Percentiles rank a stretch among this genome's conserved stretches.
phyloP scores from a whole-genome alignment of 108 stramenopile genomes.

The Pseudonitzschia multistriata region DNA sequence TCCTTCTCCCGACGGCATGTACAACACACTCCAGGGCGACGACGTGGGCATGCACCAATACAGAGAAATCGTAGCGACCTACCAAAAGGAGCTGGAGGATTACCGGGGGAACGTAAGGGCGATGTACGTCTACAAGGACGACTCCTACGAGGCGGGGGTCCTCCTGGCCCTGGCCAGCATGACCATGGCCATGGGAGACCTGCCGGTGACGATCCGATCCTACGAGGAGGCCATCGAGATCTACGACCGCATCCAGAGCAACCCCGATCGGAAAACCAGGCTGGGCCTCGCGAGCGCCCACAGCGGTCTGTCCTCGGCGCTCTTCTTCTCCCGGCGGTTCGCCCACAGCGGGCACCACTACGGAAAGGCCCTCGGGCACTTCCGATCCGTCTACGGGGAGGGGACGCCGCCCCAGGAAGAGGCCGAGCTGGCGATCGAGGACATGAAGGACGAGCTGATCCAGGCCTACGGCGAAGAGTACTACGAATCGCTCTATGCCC shows the following conservation, averaged over 20 bases:
- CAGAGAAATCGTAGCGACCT: background rate
- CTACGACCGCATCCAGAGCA: background rate
- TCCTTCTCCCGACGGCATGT: background rate
- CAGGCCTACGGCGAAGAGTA: background rate
- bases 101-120: background rate
- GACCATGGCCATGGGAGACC: background rate
- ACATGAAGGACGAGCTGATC: conserved; percentile 1
- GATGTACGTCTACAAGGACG: background rate
- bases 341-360: background rate
- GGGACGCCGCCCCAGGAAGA: background rate
- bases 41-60: conserved; percentile 2
- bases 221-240: background rate
- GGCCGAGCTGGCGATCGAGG: background rate
- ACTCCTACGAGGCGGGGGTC: conserved; percentile 1
- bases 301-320: background rate
- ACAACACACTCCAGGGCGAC: background rate
- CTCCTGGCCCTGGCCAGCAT: background rate
- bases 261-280: background rate
- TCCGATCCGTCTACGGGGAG: conserved; percentile 2
- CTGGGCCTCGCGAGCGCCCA: background rate
- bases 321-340: background rate
- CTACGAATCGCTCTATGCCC: background rate
- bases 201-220: background rate
- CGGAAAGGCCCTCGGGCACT: background rate
- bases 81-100: background rate